Conservation (phyloP, 805 yeast species). For the Pichia rugopelliculosa region DNA sequence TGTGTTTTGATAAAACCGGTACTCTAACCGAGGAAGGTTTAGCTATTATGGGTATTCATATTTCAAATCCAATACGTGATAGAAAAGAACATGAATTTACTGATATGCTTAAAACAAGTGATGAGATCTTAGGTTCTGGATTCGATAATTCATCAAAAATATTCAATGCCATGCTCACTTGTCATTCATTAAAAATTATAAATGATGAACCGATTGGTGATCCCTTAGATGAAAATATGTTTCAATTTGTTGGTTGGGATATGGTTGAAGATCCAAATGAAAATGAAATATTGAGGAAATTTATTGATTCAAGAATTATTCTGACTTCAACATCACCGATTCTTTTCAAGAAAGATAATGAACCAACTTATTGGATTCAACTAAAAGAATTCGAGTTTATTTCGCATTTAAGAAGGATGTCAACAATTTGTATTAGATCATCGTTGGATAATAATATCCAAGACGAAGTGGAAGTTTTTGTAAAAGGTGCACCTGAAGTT, state of each 20-base stretch:
- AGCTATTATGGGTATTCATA: slow-evolving; percentile 60
- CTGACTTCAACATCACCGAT: slow-evolving; percentile 40
- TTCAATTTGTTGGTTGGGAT: slow-evolving; percentile 76
- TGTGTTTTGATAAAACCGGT: slow-evolving; percentile 96
- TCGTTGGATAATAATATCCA: slow-evolving; percentile 9
- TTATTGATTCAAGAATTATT: slow-evolving; percentile 23
- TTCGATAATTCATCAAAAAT: slow-evolving; percentile 12
- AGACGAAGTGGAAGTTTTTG: slow-evolving; percentile 39
- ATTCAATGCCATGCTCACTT: slow-evolving; percentile 53
- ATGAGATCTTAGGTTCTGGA: slow-evolving; percentile 12
- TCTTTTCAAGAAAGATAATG: slow-evolving; percentile 32
- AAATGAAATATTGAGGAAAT: slow-evolving; percentile 20
- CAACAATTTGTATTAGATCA: slow-evolving; percentile 57
- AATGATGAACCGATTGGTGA: slow-evolving; percentile 85
- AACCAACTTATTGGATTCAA: slow-evolving; percentile 27
- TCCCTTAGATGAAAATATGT: slow-evolving; percentile 90
- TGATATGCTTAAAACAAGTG: slow-evolving; percentile 14
- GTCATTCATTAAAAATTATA: slow-evolving; percentile 79
- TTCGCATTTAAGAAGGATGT: slow-evolving; percentile 82
- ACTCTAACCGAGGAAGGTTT: slow-evolving; percentile 95
- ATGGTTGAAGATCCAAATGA: slow-evolving; percentile 58
- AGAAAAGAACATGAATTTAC: slow-evolving; percentile 25
- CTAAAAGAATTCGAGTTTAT: slow-evolving; percentile 69
- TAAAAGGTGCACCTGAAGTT: slow-evolving; percentile 97
- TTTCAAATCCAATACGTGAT: slow-evolving; percentile 29